phyloP scores from a whole-genome alignment of 441 rosid genomes.

The Jatropha multifida region DNA sequence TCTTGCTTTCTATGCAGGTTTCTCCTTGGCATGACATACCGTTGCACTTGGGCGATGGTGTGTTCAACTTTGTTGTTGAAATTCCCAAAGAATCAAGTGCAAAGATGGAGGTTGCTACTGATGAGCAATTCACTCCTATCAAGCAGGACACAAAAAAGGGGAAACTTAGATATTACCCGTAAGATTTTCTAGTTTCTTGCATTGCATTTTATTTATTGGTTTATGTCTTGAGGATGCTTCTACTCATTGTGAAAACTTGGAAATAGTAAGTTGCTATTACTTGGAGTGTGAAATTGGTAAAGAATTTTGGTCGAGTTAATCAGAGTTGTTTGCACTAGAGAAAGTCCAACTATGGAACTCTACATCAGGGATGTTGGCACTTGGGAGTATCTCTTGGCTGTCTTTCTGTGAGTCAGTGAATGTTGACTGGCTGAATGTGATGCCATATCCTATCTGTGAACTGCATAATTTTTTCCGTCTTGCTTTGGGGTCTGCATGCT shows the following conservation, averaged over 20 bases:
- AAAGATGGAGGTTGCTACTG: conserved; percentile 98
- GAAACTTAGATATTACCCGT: conserved; percentile 89
- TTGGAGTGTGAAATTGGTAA: background rate
- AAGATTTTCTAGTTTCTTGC: conserved; percentile 32
- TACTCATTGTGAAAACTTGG: background rate
- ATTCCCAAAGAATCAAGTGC: conserved; percentile 95
- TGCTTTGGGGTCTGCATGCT: background rate
- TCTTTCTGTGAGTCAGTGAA: background rate
- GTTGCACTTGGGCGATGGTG: conserved; percentile 77
- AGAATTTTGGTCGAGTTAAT: background rate
- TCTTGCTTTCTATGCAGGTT: conserved; percentile 40
- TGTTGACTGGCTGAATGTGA: background rate
- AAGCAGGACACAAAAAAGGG: conserved; percentile 98
- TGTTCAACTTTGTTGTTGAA: conserved; percentile 81
- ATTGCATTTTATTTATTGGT: background rate
- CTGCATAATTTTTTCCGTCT: background rate
- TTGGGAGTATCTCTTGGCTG: background rate
- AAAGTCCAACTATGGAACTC: background rate
- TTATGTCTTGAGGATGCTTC: background rate
- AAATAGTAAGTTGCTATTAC: background rate
- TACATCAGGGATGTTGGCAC: too few species aligned
- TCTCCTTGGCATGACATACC: conserved; percentile 99
- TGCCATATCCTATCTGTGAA: background rate
- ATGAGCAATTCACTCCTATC: conserved; percentile 89
- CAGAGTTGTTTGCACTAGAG: background rate